phyloP scores from a whole-genome alignment of 2,329 filamentous ascomycete genomes.

The Thielaviopsis euricoi region DNA sequence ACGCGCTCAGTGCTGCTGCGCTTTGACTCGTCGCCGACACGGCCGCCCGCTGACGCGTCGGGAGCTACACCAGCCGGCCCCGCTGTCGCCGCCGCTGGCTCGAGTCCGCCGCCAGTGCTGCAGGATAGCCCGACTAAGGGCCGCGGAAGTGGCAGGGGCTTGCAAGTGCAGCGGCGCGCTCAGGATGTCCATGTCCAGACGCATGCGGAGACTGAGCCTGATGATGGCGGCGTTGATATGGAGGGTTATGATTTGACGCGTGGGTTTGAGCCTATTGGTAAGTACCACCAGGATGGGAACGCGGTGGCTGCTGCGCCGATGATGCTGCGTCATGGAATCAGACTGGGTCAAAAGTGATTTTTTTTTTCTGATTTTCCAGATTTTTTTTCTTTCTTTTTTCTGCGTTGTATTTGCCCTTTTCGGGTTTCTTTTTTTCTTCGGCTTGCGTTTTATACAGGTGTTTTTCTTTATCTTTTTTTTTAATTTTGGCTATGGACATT shows the following conservation, averaged over 20 bases:
- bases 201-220: slow-evolving; percentile 14
- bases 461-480: no score
- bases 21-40: slow-evolving; percentile 44
- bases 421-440: no score
- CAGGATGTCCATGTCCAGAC: no score
- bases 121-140: slow-evolving; percentile 13
- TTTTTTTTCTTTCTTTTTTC: background rate
- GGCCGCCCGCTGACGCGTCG: slow-evolving; percentile 20
- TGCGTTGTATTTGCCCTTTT: no score
- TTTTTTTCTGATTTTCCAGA: background rate
- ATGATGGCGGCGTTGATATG: slow-evolving; percentile 28
- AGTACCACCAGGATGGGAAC: slow-evolving; percentile 31
- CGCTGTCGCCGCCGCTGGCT: background rate
- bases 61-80: background rate
- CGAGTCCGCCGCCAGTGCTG: slow-evolving; percentile 6
- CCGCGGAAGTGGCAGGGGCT: no score
- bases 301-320: slow-evolving; percentile 27
- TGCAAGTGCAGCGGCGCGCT: no score
- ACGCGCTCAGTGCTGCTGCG: slow-evolving; percentile 30
- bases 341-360: background rate
- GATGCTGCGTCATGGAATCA: slow-evolving; percentile 24
- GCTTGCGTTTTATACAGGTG: no score
- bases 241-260: slow-evolving; percentile 42
- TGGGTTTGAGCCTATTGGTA: slow-evolving; percentile 49
- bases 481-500: no score